A percentile compares a stretch with the other conserved stretches of the same genome.
phyloP scores from a whole-genome alignment of 1,139 yeast genomes.

The Candida tunisiensis region DNA sequence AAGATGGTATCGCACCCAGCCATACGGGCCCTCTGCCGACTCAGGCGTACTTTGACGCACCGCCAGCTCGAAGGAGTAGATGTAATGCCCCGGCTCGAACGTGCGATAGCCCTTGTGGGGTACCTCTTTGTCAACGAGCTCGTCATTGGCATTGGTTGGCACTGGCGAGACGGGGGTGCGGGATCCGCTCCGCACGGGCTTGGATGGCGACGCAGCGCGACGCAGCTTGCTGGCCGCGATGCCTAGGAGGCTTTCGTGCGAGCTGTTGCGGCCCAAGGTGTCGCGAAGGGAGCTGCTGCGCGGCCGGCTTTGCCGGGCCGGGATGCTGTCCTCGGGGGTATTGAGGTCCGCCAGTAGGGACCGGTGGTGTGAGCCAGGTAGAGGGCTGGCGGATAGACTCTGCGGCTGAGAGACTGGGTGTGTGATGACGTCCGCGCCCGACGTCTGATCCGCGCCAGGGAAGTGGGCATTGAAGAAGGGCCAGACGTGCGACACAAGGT shows the following conservation, averaged over 20 bases:
- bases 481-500: constrained; percentile 73
- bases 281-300: too few relatives aligned
- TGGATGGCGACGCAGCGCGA: constrained; percentile 26
- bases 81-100: constrained; percentile 70
- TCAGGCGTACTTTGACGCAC: constrained; percentile 76
- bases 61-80: constrained; percentile 83
- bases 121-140: constrained; percentile 16
- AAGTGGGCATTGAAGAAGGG: constrained; percentile 49
- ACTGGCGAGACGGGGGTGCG: not conserved
- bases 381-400: not conserved
- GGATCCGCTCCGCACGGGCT: not conserved
- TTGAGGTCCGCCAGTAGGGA: too few relatives aligned
- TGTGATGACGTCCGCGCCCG: constrained; percentile 41
- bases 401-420: too few relatives aligned
- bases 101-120: constrained; percentile 23
- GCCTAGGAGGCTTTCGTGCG: too few relatives aligned
- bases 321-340: too few relatives aligned
- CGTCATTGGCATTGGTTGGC: constrained; percentile 7
- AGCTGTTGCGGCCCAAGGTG: too few relatives aligned
- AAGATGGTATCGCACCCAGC: constrained; percentile 52
- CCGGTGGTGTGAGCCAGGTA: too few relatives aligned
- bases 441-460: constrained; percentile 21
- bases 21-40: constrained; percentile 61
- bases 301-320: too few relatives aligned
- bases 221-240: constrained; percentile 21